phyloP scores from a whole-genome alignment of 805 yeast species.

The Wickerhamiella alocasiicola region DNA sequence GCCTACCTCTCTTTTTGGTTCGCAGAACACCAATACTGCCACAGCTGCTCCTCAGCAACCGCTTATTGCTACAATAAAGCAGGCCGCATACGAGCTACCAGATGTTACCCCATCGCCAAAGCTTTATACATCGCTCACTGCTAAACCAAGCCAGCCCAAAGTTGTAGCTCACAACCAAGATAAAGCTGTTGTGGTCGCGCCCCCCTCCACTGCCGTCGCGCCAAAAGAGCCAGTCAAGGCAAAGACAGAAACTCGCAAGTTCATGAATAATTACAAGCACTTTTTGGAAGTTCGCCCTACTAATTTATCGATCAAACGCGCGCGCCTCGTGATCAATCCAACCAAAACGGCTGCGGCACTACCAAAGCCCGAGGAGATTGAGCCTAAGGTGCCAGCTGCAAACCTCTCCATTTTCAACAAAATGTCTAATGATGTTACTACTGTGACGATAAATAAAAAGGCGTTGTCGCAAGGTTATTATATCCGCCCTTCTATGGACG shows the following conservation, averaged over 20 bases:
- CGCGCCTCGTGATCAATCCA: conserved; percentile 2
- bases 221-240: background rate
- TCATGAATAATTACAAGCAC: conserved; percentile 20
- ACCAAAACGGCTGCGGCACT: conserved; percentile 1
- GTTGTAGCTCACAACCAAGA: background rate
- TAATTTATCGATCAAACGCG: conserved; percentile 16
- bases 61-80: conserved; percentile 22
- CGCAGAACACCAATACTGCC: conserved; percentile 13
- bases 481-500: conserved; percentile 59
- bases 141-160: background rate
- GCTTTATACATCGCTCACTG: conserved; percentile 19
- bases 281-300: conserved; percentile 21
- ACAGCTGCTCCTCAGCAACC: background rate
- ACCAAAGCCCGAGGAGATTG: background rate
- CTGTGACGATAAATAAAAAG: conserved; percentile 19
- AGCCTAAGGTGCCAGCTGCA: background rate
- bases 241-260: conserved; percentile 10
- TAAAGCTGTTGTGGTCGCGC: background rate
- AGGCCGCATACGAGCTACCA: conserved; percentile 20
- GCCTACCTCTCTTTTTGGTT: conserved; percentile 7
- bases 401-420: conserved; percentile 7
- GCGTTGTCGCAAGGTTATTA: conserved; percentile 49
- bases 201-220: background rate
- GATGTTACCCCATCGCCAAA: conserved; percentile 19
- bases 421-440: conserved; percentile 12